Base-by-base conservation (phyloP, 129 eudicot species). In the Solidago caesia region DNA sequence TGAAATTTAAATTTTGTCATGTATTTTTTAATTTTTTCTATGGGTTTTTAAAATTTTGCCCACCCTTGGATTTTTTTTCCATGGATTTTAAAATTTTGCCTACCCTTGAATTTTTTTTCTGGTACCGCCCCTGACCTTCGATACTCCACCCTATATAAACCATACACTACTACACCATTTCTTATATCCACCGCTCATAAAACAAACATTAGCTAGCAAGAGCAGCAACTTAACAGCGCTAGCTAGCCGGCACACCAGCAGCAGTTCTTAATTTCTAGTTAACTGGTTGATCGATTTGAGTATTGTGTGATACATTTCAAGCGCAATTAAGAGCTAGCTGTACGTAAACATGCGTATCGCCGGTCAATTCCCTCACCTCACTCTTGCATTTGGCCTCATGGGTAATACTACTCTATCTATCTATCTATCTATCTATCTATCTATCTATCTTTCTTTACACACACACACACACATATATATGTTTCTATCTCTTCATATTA, bases 371-470 rank as follows among this genome's bases (percentile, higher is more conserved):
- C 77, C 78, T 75, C 85, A 91, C 44, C 86, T 79, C 87, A 75
- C 90, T 85, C 75, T 91, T 77, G 87, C 82, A 9, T 91, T 88
- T 82, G 97, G 97, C 44, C 85, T 91, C 60, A 89, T 91, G 56
- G 97, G 97, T 91, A 91, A 91, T 91, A 91, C 44, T 68, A 10
- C 21, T 48, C 57, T 25, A 49, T 53, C 77, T 78, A 58, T 70
- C 57, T 77, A 14, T 69, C 49, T n/a, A n/a, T 48, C 57, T 25
- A 49, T 53, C 77, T 78, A 58, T 70, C 57, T 77, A 14, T 69
- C 49, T n/a, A n/a, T 47, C 69, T 58, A 55, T 15, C 21, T 27
- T 42, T 2, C 63, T 21, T 21, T 21, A 21, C 0, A 21, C 21
- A 21, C 21, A 21, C 21, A 21, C 21, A 21, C 21, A 21, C 21